Conservation (phyloP, 805 yeast species). For the Schwanniomyces sp. region DNA sequence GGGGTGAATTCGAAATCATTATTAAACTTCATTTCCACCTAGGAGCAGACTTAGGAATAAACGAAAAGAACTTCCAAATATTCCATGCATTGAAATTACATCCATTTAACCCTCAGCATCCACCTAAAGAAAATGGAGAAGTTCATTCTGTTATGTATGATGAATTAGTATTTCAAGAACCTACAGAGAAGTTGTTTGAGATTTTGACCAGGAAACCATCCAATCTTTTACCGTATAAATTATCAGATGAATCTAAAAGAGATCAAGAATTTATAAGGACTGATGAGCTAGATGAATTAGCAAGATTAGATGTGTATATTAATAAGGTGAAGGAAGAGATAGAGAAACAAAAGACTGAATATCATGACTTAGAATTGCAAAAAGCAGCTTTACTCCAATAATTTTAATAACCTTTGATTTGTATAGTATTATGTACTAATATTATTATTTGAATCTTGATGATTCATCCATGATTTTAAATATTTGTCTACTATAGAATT, state of each 20-base stretch:
- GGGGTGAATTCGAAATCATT: slow-evolving; percentile 98
- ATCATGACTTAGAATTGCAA: slow-evolving; percentile 41
- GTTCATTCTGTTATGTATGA: slow-evolving; percentile 62
- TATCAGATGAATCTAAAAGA: slow-evolving; percentile 30
- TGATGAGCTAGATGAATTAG: slow-evolving; percentile 42
- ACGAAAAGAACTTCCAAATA: slow-evolving; percentile 81
- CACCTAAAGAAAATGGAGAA: slow-evolving; percentile 41
- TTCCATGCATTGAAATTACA: slow-evolving; percentile 91
- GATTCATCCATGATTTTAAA: neutral
- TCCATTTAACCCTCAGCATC: slow-evolving; percentile 62
- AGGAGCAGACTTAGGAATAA: slow-evolving; percentile 61
- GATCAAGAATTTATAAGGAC: slow-evolving; percentile 40
- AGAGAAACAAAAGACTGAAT: slow-evolving; percentile 39
- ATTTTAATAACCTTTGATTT: neutral
- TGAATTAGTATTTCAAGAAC: slow-evolving; percentile 93
- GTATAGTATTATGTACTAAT: neutral
- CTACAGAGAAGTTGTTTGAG: slow-evolving; percentile 86
- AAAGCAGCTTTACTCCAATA: slow-evolving; percentile 38
- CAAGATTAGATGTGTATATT: slow-evolving; percentile 39
- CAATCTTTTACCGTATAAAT: slow-evolving; percentile 47
- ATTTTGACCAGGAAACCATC: slow-evolving; percentile 68
- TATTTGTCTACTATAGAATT: slow-evolving; percentile 8
- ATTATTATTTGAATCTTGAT: neutral
- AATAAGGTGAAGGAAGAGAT: slow-evolving; percentile 39
- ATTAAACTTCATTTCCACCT: slow-evolving; percentile 82